Conservation (phyloP, 306 rosid species). For the Prunus mume region DNA sequence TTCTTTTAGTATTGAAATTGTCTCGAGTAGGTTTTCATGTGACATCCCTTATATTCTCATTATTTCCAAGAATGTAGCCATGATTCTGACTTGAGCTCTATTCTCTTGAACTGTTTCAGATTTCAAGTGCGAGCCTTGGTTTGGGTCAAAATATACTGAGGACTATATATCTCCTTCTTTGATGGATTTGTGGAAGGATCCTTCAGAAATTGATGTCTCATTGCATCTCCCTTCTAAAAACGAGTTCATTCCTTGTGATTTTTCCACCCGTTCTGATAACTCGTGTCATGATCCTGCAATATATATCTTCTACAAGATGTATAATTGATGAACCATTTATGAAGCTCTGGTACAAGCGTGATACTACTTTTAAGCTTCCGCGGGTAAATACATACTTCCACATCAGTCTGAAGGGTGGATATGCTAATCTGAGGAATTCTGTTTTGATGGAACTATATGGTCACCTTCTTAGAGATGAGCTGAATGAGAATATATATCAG, state of each 20-base stretch:
- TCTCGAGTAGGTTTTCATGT: background rate
- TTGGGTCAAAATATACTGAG: slow-evolving; percentile 71
- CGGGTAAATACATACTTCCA: slow-evolving; percentile 88
- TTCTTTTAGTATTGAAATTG: background rate
- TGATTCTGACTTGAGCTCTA: background rate
- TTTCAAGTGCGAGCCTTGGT: slow-evolving; percentile 80
- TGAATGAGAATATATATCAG: slow-evolving; percentile 88
- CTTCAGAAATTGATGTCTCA: slow-evolving; percentile 65
- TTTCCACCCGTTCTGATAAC: slow-evolving; percentile 58
- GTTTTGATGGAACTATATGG: slow-evolving; percentile 71
- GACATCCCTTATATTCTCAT: background rate
- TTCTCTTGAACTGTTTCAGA: slow-evolving; percentile 41
- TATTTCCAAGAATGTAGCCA: background rate
- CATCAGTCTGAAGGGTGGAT: slow-evolving; percentile 88
- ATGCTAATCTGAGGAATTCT: slow-evolving; percentile 50
- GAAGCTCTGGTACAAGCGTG: slow-evolving; percentile 92
- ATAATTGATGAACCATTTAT: slow-evolving; percentile 80
- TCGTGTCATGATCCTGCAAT: slow-evolving; percentile 29
- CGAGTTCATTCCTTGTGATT: slow-evolving; percentile 89
- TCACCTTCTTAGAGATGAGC: slow-evolving; percentile 80
- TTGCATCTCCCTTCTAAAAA: slow-evolving; percentile 85
- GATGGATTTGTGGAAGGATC: slow-evolving; percentile 78
- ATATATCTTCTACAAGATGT: slow-evolving; percentile 58
- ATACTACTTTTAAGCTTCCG: slow-evolving; percentile 72
- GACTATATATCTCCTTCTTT: slow-evolving; percentile 68